Conservation (phyloP, 2,329 filamentous ascomycete species). For the Trichoderma brevicompactum region DNA sequence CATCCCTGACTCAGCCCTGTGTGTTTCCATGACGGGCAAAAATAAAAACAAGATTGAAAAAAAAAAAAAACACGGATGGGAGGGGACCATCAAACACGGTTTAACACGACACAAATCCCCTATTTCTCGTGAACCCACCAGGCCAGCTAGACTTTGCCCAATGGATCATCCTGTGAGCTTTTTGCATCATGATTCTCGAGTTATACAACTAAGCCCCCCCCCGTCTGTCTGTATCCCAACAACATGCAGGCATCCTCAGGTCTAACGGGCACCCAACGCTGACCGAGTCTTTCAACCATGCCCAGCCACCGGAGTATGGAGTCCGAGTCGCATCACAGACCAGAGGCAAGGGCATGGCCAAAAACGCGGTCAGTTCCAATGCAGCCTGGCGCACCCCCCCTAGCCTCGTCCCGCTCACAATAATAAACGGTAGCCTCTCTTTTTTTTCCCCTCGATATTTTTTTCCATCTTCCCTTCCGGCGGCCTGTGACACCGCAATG, state of each 20-base stretch:
- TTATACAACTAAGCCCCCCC: not conserved
- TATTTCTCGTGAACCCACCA: conserved; percentile 22
- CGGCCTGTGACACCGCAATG: conserved; percentile 19
- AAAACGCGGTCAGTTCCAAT: conserved; percentile 27
- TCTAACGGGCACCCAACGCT: conserved; percentile 1
- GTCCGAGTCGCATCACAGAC: not conserved
- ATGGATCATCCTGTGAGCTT: not conserved
- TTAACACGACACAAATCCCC: conserved; percentile 18
- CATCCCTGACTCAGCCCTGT: too few relatives aligned
- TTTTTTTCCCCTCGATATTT: not conserved
- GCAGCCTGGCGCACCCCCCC: not conserved
- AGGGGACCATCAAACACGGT: not conserved
- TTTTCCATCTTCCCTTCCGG: not conserved
- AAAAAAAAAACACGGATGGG: not conserved
- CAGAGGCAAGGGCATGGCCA: conserved; percentile 3
- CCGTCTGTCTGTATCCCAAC: not conserved
- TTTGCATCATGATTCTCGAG: too few relatives aligned
- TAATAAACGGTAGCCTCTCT: conserved; percentile 8
- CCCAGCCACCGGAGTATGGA: not conserved
- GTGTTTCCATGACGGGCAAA: too few relatives aligned
- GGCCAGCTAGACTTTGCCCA: not conserved
- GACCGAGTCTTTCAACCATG: not conserved
- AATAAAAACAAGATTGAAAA: not conserved
- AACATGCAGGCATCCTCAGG: conserved; percentile 21
- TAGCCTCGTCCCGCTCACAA: conserved; percentile 24